phyloP scores from a whole-genome alignment of 352 stramenopile genomes.

The Phytophthora idaei region DNA sequence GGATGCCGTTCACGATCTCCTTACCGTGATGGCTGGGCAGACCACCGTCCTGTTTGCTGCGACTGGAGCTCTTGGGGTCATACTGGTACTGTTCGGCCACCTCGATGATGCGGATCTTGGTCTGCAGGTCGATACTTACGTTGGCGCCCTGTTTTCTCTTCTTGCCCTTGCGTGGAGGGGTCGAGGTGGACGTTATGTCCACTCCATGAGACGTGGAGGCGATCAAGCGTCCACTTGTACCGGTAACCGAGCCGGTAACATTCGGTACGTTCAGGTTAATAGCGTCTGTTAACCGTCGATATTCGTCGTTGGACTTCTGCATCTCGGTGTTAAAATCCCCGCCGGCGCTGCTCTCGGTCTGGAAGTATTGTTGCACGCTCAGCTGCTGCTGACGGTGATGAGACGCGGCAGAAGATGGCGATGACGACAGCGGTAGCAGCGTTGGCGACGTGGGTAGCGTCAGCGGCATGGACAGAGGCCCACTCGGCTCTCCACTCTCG shows the following conservation, averaged over 20 bases:
- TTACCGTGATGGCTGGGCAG: slow-evolving; percentile 22
- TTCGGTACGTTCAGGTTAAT: slow-evolving; percentile 32
- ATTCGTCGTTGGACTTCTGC: slow-evolving; percentile 53
- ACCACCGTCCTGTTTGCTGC: slow-evolving; percentile 40
- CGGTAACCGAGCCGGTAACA: slow-evolving; percentile 8
- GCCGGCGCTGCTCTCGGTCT: slow-evolving; percentile 26
- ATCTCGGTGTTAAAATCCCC: slow-evolving; percentile 53
- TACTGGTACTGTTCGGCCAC: slow-evolving; percentile 84
- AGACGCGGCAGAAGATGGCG: slow-evolving; percentile 26
- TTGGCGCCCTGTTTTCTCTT: slow-evolving; percentile 70
- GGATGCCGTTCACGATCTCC: slow-evolving; percentile 76
- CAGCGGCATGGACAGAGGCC: slow-evolving; percentile 35
- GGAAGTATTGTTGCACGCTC: slow-evolving; percentile 51
- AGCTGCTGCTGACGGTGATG: slow-evolving; percentile 32
- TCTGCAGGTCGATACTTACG: slow-evolving; percentile 82
- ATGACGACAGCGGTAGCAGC: slow-evolving; percentile 49
- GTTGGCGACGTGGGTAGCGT: slow-evolving; percentile 52
- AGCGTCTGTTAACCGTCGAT: slow-evolving; percentile 46
- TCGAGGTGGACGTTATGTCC: slow-evolving; percentile 7
- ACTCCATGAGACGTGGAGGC: slow-evolving; percentile 11
- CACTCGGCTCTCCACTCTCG: slow-evolving; percentile 19
- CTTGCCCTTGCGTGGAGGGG: slow-evolving; percentile 29
- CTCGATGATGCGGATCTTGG: slow-evolving; percentile 86
- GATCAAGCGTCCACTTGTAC: slow-evolving; percentile 13
- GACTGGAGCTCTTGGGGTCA: slow-evolving; percentile 60